A percentile compares a stretch with the other conserved stretches of the same genome.
Conservation (phyloP, 2,329 filamentous ascomycete genomes). For the Balansia obtecta region DNA sequence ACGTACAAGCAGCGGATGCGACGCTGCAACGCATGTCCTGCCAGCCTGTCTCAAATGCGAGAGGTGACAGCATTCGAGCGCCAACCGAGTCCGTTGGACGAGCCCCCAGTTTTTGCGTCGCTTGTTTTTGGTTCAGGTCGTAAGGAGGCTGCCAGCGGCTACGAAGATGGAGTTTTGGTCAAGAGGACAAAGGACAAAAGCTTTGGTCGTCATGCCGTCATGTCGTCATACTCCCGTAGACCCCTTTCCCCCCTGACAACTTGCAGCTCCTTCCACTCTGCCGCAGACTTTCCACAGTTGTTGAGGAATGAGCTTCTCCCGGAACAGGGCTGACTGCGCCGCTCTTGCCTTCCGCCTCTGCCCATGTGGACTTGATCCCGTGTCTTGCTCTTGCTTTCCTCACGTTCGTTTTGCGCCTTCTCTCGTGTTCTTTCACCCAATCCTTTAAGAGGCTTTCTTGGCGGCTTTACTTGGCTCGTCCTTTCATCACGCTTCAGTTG, state of each 20-base stretch:
- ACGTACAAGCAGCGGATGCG: not conserved
- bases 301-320: not conserved
- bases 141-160: not conserved
- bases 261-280: not conserved
- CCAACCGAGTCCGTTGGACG: not conserved
- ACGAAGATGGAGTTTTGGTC: not conserved
- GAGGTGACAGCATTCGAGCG: not conserved
- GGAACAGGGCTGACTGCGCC: not conserved
- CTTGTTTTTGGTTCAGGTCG: not conserved
- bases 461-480: not conserved
- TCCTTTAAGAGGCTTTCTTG: too few relatives aligned
- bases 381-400: too few relatives aligned
- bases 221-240: too few relatives aligned
- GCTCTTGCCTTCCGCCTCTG: not conserved
- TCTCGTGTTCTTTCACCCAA: not conserved
- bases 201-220: not conserved
- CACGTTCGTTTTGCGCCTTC: not conserved
- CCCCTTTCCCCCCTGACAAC: not conserved
- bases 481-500: not conserved
- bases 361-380: not conserved
- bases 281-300: not conserved
- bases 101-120: constrained; percentile 1
- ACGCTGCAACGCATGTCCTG: not conserved
- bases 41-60: not conserved
- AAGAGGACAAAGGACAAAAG: not conserved